phyloP scores from a whole-genome alignment of 768 basidiomycete species.

The Suillus paluster region DNA sequence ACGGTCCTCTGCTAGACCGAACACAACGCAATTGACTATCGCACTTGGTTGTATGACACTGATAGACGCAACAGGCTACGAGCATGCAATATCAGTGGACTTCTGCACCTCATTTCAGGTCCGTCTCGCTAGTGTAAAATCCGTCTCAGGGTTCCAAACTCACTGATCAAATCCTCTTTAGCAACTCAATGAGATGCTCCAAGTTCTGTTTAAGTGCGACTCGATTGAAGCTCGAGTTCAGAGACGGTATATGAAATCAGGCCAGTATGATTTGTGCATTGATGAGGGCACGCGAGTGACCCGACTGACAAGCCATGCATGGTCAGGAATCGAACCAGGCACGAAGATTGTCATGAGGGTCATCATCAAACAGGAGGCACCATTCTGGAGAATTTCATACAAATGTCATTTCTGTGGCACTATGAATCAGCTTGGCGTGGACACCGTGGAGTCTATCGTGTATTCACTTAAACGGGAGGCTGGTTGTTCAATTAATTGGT shows the following conservation, averaged over 20 bases:
- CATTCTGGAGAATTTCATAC: not conserved
- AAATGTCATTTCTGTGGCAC: constrained; percentile 17
- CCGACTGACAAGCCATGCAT: constrained; percentile 24
- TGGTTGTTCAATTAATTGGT: constrained; percentile 30
- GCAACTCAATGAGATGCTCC: too few relatives aligned
- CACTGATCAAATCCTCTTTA: too few relatives aligned
- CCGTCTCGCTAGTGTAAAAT: not conserved
- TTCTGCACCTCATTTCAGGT: constrained; percentile 31
- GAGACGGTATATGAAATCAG: too few relatives aligned
- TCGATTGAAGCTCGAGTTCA: too few relatives aligned
- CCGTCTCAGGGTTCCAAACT: too few relatives aligned
- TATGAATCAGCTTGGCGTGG: constrained; percentile 21
- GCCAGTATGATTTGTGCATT: too few relatives aligned
- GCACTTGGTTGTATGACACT: constrained; percentile 21
- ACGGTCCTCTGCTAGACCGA: not conserved
- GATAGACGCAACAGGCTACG: constrained; percentile 26
- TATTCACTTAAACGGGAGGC: constrained; percentile 27
- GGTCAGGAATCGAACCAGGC: constrained; percentile 29
- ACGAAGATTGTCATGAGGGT: constrained; percentile 33
- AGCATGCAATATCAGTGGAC: constrained; percentile 28
- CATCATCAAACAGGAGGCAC: constrained; percentile 19
- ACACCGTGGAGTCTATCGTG: not conserved
- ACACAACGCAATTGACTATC: constrained; percentile 8
- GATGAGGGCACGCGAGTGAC: too few relatives aligned
- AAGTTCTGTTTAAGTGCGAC: too few relatives aligned